phyloP scores from a whole-genome alignment of 257 asterid genomes.

The Solanum gracilifrons region DNA sequence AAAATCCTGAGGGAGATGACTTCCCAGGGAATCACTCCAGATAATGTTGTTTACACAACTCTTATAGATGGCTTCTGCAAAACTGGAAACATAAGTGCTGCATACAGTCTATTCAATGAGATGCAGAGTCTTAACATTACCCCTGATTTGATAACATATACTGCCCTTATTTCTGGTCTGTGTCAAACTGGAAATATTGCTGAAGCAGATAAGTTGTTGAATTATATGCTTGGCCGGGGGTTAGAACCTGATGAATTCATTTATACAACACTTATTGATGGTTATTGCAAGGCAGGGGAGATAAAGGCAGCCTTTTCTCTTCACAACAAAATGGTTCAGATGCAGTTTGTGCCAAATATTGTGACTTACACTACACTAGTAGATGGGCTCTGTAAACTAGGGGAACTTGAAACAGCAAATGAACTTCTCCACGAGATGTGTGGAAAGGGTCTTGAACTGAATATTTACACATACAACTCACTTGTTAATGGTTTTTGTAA shows the following conservation, averaged over 20 bases:
- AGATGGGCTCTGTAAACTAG: conserved; percentile 90
- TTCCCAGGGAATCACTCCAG: conserved; percentile 54
- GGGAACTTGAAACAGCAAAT: conserved; percentile 69
- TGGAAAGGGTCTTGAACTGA: conserved; percentile 60
- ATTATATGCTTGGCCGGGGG: conserved; percentile 61
- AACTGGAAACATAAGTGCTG: conserved; percentile 42
- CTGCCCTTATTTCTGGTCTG: conserved; percentile 63
- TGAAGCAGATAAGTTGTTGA: conserved; percentile 63
- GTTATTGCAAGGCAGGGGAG: conserved; percentile 72
- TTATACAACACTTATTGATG: conserved; percentile 76
- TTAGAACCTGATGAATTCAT: conserved; percentile 68
- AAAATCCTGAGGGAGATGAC: conserved; percentile 66
- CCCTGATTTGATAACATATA: conserved; percentile 63
- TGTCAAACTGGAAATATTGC: conserved; percentile 52
- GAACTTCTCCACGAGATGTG: conserved; percentile 77
- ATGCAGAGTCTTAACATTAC: conserved; percentile 43
- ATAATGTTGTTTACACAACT: conserved; percentile 73
- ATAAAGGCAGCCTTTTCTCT: conserved; percentile 59
- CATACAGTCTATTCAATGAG: conserved; percentile 51
- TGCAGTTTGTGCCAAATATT: conserved; percentile 56
- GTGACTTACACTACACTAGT: conserved; percentile 87
- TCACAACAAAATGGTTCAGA: conserved; percentile 74
- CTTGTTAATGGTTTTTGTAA: conserved; percentile 84
- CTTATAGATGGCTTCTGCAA: conserved; percentile 74
- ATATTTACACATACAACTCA: conserved; percentile 63